Conservation (phyloP, 495 filamentous ascomycete species). For the Elasticomyces elasticus region DNA sequence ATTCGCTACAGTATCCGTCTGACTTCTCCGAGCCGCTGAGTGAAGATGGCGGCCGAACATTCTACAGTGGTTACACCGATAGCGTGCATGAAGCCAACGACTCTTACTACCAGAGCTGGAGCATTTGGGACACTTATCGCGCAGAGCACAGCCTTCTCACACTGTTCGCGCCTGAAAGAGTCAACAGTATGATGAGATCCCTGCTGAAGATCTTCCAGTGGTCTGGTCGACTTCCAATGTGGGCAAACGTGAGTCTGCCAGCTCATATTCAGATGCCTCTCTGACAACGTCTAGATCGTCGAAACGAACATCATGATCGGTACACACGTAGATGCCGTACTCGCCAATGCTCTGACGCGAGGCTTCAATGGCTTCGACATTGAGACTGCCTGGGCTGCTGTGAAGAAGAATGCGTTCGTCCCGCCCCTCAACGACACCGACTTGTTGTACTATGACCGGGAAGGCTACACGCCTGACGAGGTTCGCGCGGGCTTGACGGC, state of each 20-base stretch:
- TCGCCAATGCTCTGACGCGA: conserved; percentile 19
- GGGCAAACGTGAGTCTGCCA: conserved; percentile 13
- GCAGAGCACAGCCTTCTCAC: conserved; percentile 18
- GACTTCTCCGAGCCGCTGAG: conserved; percentile 19
- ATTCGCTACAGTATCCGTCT: conserved; percentile 20
- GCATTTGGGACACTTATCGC: conserved; percentile 20
- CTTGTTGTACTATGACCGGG: conserved; percentile 21
- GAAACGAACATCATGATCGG: conserved; percentile 25
- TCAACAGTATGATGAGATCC: conserved; percentile 21
- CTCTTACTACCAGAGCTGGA: conserved; percentile 19
- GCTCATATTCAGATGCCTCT: not conserved
- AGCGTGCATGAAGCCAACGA: conserved; percentile 16
- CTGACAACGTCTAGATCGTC: not conserved
- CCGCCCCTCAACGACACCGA: conserved; percentile 14
- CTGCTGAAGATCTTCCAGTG: conserved; percentile 17
- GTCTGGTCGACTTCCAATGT: conserved; percentile 19
- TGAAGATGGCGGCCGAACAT: conserved; percentile 1
- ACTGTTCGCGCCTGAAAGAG: conserved; percentile 19
- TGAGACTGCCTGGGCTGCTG: conserved; percentile 13
- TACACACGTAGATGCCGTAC: conserved; percentile 20
- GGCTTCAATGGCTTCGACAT: conserved; percentile 15
- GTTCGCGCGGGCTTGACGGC: conserved; percentile 17
- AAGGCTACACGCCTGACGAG: conserved; percentile 20
- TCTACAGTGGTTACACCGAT: conserved; percentile 21
- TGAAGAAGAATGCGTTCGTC: conserved; percentile 20